Evolutionary conservation across 2,329 filamentous ascomycete species (phyloP).

Genomic region (Pseudogymnoascus sp.): DNA sequence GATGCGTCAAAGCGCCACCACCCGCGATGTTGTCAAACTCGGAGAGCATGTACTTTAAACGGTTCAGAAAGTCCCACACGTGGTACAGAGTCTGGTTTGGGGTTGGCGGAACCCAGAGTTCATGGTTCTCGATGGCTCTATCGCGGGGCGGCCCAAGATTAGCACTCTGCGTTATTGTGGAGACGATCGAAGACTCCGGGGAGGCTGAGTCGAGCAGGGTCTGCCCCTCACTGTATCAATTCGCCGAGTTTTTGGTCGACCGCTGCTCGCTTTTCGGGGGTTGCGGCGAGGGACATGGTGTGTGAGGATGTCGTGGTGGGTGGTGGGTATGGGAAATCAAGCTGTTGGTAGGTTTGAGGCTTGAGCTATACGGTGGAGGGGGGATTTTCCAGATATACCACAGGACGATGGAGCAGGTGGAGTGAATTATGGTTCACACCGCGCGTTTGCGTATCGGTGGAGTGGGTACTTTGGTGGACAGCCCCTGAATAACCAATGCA

Average conservation of each 20-base stretch:
- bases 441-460: background rate
- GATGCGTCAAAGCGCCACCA: constrained; percentile 29
- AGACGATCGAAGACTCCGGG: background rate
- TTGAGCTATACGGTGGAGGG: background rate
- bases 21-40: constrained; percentile 34
- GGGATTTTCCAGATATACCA: background rate
- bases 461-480: constrained; percentile 1
- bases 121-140: constrained; percentile 20
- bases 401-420: background rate
- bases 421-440: constrained; percentile 3
- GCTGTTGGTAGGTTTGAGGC: constrained; percentile 1
- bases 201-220: background rate
- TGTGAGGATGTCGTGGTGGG: background rate
- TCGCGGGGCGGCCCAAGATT: background rate
- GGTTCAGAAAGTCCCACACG: constrained; percentile 36
- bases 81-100: constrained; percentile 30
- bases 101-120: constrained; percentile 18
- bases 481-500: background rate
- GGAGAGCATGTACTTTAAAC: constrained; percentile 35
- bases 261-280: background rate
- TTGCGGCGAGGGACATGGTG: background rate
- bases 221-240: background rate
- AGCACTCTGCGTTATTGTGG: constrained; percentile 3
- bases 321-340: background rate
- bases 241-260: background rate